Evolutionary conservation across 192 early-diverging fungal species (phyloP).

Genomic region (Cladochytrium replicatum): DNA sequence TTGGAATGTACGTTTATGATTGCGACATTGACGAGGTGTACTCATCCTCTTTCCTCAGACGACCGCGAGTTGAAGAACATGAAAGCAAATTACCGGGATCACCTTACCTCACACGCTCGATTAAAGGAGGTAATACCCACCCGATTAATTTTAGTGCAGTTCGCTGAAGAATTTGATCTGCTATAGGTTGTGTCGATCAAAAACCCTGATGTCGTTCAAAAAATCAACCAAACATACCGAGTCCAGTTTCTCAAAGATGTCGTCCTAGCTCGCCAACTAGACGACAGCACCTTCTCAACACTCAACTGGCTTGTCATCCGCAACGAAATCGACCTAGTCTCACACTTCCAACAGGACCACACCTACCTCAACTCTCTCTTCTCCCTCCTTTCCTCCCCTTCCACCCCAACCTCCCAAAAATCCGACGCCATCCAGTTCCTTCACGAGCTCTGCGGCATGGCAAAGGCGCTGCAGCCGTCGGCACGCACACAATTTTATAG

Average conservation of each 20-base stretch:
- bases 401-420: slow-evolving; percentile 41
- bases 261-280: slow-evolving; percentile 62
- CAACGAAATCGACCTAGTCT: slow-evolving; percentile 78
- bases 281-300: slow-evolving; percentile 64
- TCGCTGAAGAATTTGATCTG: slow-evolving; percentile 13
- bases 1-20: slow-evolving; percentile 61
- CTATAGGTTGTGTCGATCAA: slow-evolving; percentile 61
- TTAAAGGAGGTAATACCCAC: slow-evolving; percentile 25
- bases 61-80: slow-evolving; percentile 60
- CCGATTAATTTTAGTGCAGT: slow-evolving; percentile 24
- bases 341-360: slow-evolving; percentile 57
- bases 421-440: slow-evolving; percentile 71
- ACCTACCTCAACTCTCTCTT: slow-evolving; percentile 63
- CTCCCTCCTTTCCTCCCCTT: slow-evolving; percentile 37
- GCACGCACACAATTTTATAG: slow-evolving; percentile 54
- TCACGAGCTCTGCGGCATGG: slow-evolving; percentile 65
- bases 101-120: slow-evolving; percentile 37
- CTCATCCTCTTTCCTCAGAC: slow-evolving; percentile 33
- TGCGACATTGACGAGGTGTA: neutral
- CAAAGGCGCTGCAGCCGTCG: slow-evolving; percentile 56
- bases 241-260: slow-evolving; percentile 82
- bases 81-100: slow-evolving; percentile 67
- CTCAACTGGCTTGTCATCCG: slow-evolving; percentile 69
- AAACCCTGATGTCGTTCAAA: slow-evolving; percentile 53
- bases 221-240: slow-evolving; percentile 82